These are phyloP conservation scores for Suillus americanus DNA, from an alignment of 768 basidiomycete species.

Conservation along the genomic window DNA sequence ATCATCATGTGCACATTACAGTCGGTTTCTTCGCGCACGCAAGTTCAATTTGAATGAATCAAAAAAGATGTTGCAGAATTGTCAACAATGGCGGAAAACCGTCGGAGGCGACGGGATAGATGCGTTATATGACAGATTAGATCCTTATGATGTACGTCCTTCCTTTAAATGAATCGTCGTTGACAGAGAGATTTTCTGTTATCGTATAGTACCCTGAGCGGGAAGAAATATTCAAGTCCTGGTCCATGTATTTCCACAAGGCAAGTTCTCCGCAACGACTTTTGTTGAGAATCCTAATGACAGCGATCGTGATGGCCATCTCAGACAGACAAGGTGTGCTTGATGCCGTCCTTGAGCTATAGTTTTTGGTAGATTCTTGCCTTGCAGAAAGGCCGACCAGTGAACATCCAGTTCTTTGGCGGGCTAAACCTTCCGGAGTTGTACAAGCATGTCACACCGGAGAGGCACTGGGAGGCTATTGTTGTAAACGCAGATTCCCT, in stretches of 20 bases:
- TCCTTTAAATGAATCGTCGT: background rate
- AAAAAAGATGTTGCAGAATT: constrained; percentile 65
- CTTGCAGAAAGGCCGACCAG: constrained; percentile 62
- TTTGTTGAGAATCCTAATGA: constrained; percentile 2
- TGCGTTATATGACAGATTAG: constrained; percentile 56
- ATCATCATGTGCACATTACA: constrained; percentile 25
- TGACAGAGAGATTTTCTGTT: background rate
- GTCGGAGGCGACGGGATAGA: constrained; percentile 68
- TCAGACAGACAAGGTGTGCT: constrained; percentile 67
- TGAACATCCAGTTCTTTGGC: constrained; percentile 68
- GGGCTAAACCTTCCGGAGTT: constrained; percentile 57
- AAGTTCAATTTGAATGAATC: constrained; percentile 58
- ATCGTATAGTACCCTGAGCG: constrained; percentile 63
- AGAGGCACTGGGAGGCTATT: constrained; percentile 62
- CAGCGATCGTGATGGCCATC: too few species aligned
- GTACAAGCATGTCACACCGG: constrained; percentile 55
- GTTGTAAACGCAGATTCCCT: constrained; percentile 67
- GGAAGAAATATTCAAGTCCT: constrained; percentile 66
- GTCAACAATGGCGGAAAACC: constrained; percentile 66
- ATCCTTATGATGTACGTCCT: constrained; percentile 66
- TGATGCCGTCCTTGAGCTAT: background rate
- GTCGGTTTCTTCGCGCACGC: constrained; percentile 77
- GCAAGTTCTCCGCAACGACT: constrained; percentile 30
- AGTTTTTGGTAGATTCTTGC: background rate
- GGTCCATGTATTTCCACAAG: constrained; percentile 82